Conservation (phyloP, 2,329 filamentous ascomycete species). For the Paraphaeosphaeria sporulosa region DNA sequence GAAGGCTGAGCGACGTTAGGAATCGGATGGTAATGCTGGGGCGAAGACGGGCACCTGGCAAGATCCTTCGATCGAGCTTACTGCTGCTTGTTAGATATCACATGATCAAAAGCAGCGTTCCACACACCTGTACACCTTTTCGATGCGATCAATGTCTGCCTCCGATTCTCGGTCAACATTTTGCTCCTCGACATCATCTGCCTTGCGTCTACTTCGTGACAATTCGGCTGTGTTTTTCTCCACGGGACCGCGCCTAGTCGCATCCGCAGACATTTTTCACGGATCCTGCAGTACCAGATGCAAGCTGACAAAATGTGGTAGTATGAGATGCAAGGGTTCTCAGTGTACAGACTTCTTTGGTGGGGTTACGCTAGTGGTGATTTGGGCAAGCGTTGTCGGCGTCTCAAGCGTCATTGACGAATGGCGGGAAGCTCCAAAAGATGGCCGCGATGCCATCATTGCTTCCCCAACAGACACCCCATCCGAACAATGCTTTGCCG, state of each 20-base stretch:
- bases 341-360: conserved; percentile 20
- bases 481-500: conserved; percentile 28
- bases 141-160: conserved; percentile 46
- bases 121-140: conserved; percentile 48
- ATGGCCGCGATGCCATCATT: no score
- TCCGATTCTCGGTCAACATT: conserved; percentile 45
- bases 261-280: conserved; percentile 32
- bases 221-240: conserved; percentile 31
- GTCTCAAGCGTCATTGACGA: conserved; percentile 3
- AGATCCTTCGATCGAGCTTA: conserved; percentile 66
- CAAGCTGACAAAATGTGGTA: not conserved
- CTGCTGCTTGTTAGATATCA: conserved; percentile 39
- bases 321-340: not conserved
- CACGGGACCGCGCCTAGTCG: conserved; percentile 19
- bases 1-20: conserved; percentile 64
- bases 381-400: conserved; percentile 12
- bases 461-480: not conserved
- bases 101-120: not conserved
- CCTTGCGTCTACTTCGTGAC: conserved; percentile 24
- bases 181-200: conserved; percentile 31
- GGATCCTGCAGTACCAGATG: not conserved
- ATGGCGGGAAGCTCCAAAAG: not conserved
- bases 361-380: conserved; percentile 33
- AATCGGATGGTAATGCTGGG: not conserved
- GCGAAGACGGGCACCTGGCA: conserved; percentile 53